Percentiles rank a stretch among this genome's conserved stretches.
These are phyloP conservation scores for Casuarina equisetifolia DNA, from an alignment of 306 rosid species.

Conservation along the genomic window DNA sequence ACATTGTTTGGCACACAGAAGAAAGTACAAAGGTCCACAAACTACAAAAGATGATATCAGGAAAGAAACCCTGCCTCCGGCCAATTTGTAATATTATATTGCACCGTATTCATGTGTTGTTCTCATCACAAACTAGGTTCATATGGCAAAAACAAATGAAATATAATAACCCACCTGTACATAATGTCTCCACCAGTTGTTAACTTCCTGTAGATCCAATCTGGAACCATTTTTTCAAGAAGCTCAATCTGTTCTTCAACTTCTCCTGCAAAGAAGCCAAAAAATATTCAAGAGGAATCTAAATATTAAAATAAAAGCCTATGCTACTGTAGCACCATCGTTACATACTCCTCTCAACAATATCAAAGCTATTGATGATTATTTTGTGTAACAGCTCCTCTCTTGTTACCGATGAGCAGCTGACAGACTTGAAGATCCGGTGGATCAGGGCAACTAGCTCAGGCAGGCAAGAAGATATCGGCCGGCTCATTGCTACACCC, in stretches of 20 bases:
- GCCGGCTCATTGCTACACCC: slow-evolving; percentile 14
- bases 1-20: no score
- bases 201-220: slow-evolving; percentile 55
- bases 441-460: slow-evolving; percentile 54
- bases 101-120: not conserved
- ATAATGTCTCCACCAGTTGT: slow-evolving; percentile 46
- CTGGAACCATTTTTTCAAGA: slow-evolving; percentile 56
- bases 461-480: slow-evolving; percentile 34
- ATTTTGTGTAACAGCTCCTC: slow-evolving; percentile 78
- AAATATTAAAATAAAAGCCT: slow-evolving; percentile 20
- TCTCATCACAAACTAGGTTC: slow-evolving; percentile 2
- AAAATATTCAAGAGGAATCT: slow-evolving; percentile 22
- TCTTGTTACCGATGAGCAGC: slow-evolving; percentile 56
- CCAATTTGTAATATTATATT: not conserved
- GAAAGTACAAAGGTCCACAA: no score
- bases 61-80: not conserved
- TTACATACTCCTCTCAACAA: slow-evolving; percentile 55
- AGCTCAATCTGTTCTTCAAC: slow-evolving; percentile 56
- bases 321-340: slow-evolving; percentile 13
- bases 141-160: slow-evolving; percentile 12
- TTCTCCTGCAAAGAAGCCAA: slow-evolving; percentile 46
- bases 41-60: no score
- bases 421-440: slow-evolving; percentile 48
- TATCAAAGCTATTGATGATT: slow-evolving; percentile 49
- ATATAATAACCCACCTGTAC: slow-evolving; percentile 42